Evolutionary conservation across 768 basidiomycete genomes (phyloP), one percentile per base, ranked within the genome.

Genomic region (Lactarius psammicola): DNA sequence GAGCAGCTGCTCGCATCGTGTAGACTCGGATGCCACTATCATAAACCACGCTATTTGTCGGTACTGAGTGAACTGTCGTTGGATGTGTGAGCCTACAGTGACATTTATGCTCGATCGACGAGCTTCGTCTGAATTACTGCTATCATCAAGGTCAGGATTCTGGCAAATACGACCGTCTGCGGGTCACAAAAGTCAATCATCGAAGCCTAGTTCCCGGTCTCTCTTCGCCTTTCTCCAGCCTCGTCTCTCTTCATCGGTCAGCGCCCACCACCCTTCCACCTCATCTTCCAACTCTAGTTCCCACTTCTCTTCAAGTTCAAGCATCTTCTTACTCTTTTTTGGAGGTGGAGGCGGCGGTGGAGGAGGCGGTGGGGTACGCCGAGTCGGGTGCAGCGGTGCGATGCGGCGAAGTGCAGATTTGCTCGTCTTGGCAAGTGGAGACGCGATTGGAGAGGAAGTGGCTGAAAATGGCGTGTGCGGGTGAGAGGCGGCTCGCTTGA

Each of bases 241-340:
- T 51, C 73, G 74, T 33, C 75, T 75, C 68, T 84, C 80, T 57
- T 70, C 72, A 51, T 76, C 72, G 3, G 71, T 56, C 60, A 77
- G 63, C 31, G 70, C 70, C 56, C 67, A 75, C 77, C 88, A 84
- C 20, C 89, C 90, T 13, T 89, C 89, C 3, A 89, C 78, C 51
- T 80, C 85, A 68, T 92, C 90, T 30, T 88, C 79, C 64, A 92
- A 75, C 76, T 93, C 90, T 74, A 89, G 85, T 72, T 92, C 90
- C 83, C 91, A 91, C 71, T 81, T 83, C 74, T 92, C 90, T 75
- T 92, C 90, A 71, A 83, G 76, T 71, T 86, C 84, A 28, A 89
- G 75, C 75, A 90, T 85, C 74, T 92, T 92, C 80, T 91, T 91
- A 59, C 85, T 87, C 79, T 92, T 92, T 77, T 86, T 89, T 68